Percentiles rank a stretch among this genome's conserved stretches.
Conservation (phyloP, 225 moss, liverwort and hornwort species). For the Marchantia paleacea region DNA sequence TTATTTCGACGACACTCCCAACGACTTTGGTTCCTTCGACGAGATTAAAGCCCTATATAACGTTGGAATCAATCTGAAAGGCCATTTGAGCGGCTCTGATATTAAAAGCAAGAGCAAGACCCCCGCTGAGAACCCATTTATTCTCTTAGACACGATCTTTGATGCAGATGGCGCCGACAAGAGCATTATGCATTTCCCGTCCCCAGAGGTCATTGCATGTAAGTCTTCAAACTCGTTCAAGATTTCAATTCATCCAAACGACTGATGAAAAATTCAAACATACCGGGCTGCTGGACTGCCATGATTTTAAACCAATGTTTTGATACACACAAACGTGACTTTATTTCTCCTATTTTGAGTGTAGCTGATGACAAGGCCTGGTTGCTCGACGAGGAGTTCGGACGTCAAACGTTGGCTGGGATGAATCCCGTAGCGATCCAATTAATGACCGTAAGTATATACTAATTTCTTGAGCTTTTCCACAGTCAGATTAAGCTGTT, state of each 20-base stretch:
- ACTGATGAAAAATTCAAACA: no score
- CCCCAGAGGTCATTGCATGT: conserved; percentile 6
- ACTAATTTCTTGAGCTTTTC: no score
- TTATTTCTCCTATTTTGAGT: not conserved
- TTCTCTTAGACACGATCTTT: conserved; percentile 8
- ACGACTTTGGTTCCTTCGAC: conserved; percentile 8
- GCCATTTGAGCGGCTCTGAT: not conserved
- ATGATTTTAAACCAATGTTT: not conserved
- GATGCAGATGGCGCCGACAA: conserved; percentile 7
- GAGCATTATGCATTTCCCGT: conserved; percentile 1
- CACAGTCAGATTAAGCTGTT: no score
- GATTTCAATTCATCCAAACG: not conserved
- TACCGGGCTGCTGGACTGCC: no score
- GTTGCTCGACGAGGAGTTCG: conserved; percentile 26
- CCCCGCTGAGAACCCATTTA: not conserved
- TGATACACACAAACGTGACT: not conserved
- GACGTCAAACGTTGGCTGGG: conserved; percentile 20
- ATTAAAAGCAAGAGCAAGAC: not conserved
- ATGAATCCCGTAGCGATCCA: conserved; percentile 1
- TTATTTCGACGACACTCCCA: conserved; percentile 10
- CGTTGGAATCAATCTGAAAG: not conserved
- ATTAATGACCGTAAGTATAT: not conserved
- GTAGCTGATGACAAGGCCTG: conserved; percentile 5
- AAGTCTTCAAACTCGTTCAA: not conserved
- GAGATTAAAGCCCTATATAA: not conserved